Base-by-base conservation (phyloP, 371 early-diverging fungal species). In the Apophysomyces ossiformis region DNA sequence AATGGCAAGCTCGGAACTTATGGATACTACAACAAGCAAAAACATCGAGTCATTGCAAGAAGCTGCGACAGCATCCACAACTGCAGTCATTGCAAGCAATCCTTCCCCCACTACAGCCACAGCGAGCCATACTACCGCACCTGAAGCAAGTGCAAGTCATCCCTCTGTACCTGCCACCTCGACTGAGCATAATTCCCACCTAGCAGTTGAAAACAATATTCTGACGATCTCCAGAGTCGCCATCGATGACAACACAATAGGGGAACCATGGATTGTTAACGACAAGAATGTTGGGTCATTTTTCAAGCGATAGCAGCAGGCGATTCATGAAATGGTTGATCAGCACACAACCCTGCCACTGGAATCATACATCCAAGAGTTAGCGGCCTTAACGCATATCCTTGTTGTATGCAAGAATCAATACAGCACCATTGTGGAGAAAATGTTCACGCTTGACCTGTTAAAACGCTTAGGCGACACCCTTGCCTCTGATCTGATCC, bases 361-460 rank as follows among this genome's bases (percentile, higher is more conserved):
- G 35, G 73, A 67, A 65, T 43, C 61, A 4, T 73, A 73, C 47
- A 63, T 67, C 61, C 64, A 65, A 39, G 67, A 69, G 62, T 41
- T 73, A 47, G 69, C 73, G 39, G 73, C 73, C 13, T 60, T 69
- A n/a, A 38, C 56, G 35, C 65, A 73, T 43, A 60, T 67, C 38
- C 41, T 70, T 36, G 32, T 65, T 60, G 43, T 61, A 12, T 66
- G 63, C 58, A 62, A 70, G 56, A 21, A 70, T 47, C 72, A 75
- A 45, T 70, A 72, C 16, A 75, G 72, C 43, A 26, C 60, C 3
- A 69, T 75, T 45, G 72, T 69, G 13, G 60, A 56, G 56, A 68
- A 60, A 36, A 47, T 72, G 7, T 72, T 72, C 39, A 21, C 71
- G 12, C 36, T 21, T 38, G 61, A 66, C 38, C 45, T 68, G 21